Evolutionary conservation across 2,329 filamentous ascomycete genomes (phyloP), one percentile per base, ranked within the genome.

Genomic region (Lanzia echinophila): DNA sequence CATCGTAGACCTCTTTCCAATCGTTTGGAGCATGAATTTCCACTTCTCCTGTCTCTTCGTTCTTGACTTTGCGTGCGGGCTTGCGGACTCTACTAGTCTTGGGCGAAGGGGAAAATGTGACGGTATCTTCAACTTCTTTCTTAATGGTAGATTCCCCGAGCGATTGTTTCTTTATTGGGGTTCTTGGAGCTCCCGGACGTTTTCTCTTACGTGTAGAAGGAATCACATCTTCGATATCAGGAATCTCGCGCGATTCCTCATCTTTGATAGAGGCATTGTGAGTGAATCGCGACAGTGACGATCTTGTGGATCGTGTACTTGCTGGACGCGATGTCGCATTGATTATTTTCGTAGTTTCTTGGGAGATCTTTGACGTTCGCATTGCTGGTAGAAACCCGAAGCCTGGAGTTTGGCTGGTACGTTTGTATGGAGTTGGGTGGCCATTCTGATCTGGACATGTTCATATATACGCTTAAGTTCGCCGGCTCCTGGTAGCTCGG

Each of bases 1-100:
- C 73, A 33, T 78, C 72, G 71, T 96, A 99, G 54, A 96, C 83
- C 54, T 84, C 79, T 58, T 90, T 83, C 94, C 94, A 96, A 67
- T 90, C 83, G 0, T 83, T 77, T 0, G 91, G 90, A 1, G 90
- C 82, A n/a, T 71, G 68, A 24, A 73, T 67, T 17, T 65, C 68
- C 12, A 68, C 62, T 51, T 70, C 68, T 36, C 72, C 73, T 1
- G 74, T 74, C 1, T 67, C 63, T 19, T 68, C 65, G 57, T 76
- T 69, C 42, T 70, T 68, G 22, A 71, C 66, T 56, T 71, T 70
- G 56, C 75, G 72, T 11, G 74, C 77, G 2, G 78, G 75, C 53
- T 78, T 78, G 48, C 76, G 73, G 10, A 67, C 58, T 44, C 64
- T 65, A 22, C 68, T 72, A 15, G 67, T 54, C 51, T 65, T 68